Evolutionary conservation across 148 eudicot genomes (phyloP), one percentile per base, ranked within the genome.

Genomic region (Simmondsia chinensis): DNA sequence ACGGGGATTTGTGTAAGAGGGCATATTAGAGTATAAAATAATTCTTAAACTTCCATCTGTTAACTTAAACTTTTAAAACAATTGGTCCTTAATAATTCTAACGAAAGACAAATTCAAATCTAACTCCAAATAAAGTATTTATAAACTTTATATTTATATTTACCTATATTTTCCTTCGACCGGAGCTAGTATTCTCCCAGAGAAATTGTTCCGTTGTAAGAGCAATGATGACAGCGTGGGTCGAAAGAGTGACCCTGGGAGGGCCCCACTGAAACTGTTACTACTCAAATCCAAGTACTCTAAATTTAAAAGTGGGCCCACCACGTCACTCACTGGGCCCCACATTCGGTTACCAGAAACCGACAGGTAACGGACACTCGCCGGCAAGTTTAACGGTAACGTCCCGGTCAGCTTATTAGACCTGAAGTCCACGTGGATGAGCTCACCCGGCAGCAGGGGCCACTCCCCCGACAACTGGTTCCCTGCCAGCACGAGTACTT

Each of bases 251-350:
- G 57, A 31, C 7, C 20, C 0, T 0, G 94, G 94, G 46, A 83
- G 53, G 56, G 73, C 6, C 71, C 94, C 94, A 64, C 71, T 67
- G 38, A 79, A 71, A 1, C 23, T 38, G 71, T 83, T 83, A 54
- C 58, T 46, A 69, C 87, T 73, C 13, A 83, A 63, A 52, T 83
- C 94, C 52, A 79, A 57, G 66, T 76, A 74, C 32, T 48, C 71
- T 59, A 82, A 65, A 12, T 74, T 54, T 20, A 70, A 41, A 14
- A 64, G 63, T 17, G 76, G 26, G 7, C 42, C 34, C 19, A 61
- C 43, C 1, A 68, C 36, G 30, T 39, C 61, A 56, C 56, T 38
- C 30, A 82, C 34, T 14, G 76, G 82, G 20, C 93, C 93, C 84
- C 78, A 67, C 68, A 82, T 5, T 13, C 30, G 32, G 74, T 82